A percentile compares a stretch with the other conserved stretches of the same genome.
phyloP scores from a whole-genome alignment of 2,329 filamentous ascomycete species.

The Fusarium cicatricum region DNA sequence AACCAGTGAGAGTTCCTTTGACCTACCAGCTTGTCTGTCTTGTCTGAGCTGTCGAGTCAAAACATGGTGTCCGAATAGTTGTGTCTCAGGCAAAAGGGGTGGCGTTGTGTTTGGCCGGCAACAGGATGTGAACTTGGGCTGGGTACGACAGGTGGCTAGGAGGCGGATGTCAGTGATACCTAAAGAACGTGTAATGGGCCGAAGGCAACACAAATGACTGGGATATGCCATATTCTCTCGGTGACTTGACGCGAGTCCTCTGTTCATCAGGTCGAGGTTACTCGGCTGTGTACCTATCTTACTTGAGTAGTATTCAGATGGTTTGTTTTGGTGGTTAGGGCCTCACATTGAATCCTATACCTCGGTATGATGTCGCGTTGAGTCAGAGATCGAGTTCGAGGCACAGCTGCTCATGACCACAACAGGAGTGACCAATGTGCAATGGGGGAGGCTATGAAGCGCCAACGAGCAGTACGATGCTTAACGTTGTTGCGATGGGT shows the following conservation, averaged over 20 bases:
- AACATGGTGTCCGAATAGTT: neutral
- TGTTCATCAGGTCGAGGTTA: neutral
- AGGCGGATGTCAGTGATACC: neutral
- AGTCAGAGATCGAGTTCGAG: neutral
- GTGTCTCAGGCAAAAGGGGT: neutral
- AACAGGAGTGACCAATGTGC: neutral
- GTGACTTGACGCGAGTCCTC: neutral
- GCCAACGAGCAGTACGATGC: neutral
- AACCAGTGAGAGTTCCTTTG: slow-evolving; percentile 16
- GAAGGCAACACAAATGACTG: neutral
- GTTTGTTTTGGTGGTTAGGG: neutral
- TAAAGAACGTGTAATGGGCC: neutral
- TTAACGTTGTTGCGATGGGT: neutral
- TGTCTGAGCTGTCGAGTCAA: neutral
- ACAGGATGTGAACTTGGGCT: neutral
- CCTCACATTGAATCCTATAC: neutral
- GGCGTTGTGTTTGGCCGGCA: neutral
- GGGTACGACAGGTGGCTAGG: neutral
- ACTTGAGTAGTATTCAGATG: neutral
- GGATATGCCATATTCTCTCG: neutral
- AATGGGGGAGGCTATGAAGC: neutral
- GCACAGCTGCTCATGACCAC: neutral
- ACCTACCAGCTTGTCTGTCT: neutral
- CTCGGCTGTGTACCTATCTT: neutral
- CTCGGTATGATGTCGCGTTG: neutral